Evolutionary conservation across 2,329 filamentous ascomycete species (phyloP).

Genomic region (Exophiala dermatitidis): DNA sequence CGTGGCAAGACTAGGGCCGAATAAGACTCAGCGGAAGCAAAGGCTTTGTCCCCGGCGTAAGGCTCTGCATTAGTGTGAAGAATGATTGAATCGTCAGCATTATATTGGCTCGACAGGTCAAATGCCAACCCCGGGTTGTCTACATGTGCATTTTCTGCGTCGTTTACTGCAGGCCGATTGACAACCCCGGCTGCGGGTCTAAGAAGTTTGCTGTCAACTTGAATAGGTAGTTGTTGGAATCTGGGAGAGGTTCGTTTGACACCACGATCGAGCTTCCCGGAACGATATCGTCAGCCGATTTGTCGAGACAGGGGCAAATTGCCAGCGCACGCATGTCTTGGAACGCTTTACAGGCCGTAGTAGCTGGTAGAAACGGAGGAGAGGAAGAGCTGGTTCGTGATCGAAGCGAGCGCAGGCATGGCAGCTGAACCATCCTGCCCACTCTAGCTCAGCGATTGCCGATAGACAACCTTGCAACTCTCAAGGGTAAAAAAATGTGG

Average conservation of each 20-base stretch:
- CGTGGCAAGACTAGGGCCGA: too few species aligned
- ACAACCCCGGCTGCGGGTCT: not conserved
- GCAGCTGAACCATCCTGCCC: too few species aligned
- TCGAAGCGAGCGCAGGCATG: too few species aligned
- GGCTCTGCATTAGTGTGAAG: slow-evolving; percentile 13
- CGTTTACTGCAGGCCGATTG: slow-evolving; percentile 4
- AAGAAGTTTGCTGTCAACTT: not conserved
- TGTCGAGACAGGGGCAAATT: too few species aligned
- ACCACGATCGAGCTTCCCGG: not conserved
- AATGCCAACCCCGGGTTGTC: slow-evolving; percentile 19
- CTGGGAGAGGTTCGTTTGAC: not conserved
- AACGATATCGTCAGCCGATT: not conserved
- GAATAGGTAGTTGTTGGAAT: not conserved
- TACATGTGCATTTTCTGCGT: slow-evolving; percentile 2
- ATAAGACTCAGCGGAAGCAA: slow-evolving; percentile 6
- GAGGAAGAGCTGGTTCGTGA: too few species aligned
- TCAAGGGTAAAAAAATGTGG: too few species aligned
- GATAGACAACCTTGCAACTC: too few species aligned
- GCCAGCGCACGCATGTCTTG: too few species aligned
- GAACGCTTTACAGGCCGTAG: too few species aligned
- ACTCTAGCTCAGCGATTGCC: too few species aligned
- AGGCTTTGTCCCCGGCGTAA: not conserved
- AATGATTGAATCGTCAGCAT: not conserved
- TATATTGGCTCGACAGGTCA: slow-evolving; percentile 3
- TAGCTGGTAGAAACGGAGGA: too few species aligned